phyloP scores from a whole-genome alignment of 768 basidiomycete species.

The Amanita inopinata region DNA sequence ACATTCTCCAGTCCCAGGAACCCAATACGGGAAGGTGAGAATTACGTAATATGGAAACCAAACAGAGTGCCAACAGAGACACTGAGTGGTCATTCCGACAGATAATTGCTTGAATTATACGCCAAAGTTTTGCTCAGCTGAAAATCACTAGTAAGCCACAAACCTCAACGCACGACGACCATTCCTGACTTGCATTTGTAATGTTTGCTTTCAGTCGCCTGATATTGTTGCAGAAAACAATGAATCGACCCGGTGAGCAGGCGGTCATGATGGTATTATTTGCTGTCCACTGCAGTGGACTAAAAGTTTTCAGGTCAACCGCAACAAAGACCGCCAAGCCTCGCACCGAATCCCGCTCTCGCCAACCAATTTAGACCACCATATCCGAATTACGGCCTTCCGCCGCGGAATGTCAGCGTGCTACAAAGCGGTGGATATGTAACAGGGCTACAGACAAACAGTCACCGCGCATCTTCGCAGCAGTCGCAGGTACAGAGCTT shows the following conservation, averaged over 20 bases:
- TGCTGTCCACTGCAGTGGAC: conserved; percentile 11
- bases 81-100: conserved; percentile 10
- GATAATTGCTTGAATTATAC: conserved; percentile 5
- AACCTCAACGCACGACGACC: not conserved
- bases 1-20: too few species aligned
- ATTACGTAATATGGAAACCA: conserved; percentile 20
- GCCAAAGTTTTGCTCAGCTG: not conserved
- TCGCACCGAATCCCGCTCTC: conserved; percentile 54
- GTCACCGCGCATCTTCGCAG: conserved; percentile 49
- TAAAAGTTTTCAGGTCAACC: conserved; percentile 52
- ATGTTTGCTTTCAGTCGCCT: conserved; percentile 18
- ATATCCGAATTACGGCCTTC: conserved; percentile 45
- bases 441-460: conserved; percentile 48
- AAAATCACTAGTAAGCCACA: not conserved
- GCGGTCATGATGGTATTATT: conserved; percentile 9
- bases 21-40: conserved; percentile 1
- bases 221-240: conserved; percentile 26
- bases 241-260: conserved; percentile 54
- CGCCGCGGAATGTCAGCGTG: conserved; percentile 48
- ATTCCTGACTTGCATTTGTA: conserved; percentile 7
- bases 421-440: conserved; percentile 40
- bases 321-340: conserved; percentile 71
- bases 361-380: conserved; percentile 55
- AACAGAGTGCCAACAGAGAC: conserved; percentile 35
- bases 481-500: conserved; percentile 45